Evolutionary conservation across 1,284 basidiomycete genomes (phyloP), one percentile per base, ranked within the genome.

Genomic region (Malassezia nana): DNA sequence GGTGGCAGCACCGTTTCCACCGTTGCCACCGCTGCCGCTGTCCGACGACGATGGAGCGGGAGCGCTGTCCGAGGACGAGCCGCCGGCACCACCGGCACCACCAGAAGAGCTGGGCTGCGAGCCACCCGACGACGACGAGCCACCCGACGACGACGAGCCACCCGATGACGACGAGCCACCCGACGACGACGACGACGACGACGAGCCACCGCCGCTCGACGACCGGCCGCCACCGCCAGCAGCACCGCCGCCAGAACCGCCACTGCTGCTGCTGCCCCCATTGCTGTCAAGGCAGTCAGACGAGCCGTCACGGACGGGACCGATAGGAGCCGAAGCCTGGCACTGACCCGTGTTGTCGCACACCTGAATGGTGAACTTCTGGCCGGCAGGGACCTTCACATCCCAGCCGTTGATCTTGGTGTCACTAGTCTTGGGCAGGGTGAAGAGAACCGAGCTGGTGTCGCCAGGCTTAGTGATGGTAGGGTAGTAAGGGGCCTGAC

Each of bases 401-500:
- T 33, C 41, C 62, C 62, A 63, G 35, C 35, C 35, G 24, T 48
- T 57, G 12, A 51, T 20, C 30, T 25, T 31, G 44, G 39, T 53
- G 29, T 35, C 30, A n/a, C 8, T 32, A 18, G 32, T 31, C n/a
- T 32, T 30, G 25, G 12, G 12, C 1, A 45, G 15, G 8, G 20
- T 5, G 10, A 29, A 5, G 9, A 41, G 12, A 5, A 32, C 29
- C 16, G 35, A 2, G 12, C 29, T 8, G 2, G 28, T 18, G 33
- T 50, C 25, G 16, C 60, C 58, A 10, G 30, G 20, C 25, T 26
- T 13, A 16, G 60, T 58, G 52, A 55, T 50, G 15, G 24, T 28
- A 13, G 56, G 54, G 55, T 12, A 48, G 60, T 52, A 63, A 16
- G 60, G 60, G 9, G 48, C 40, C 25, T 43, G 7, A 28, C 58